A percentile compares a stretch with the other conserved stretches of the same genome.
phyloP scores from a whole-genome alignment of 2,329 filamentous ascomycete genomes.

The Hawksworthiomyces lignivorus region DNA sequence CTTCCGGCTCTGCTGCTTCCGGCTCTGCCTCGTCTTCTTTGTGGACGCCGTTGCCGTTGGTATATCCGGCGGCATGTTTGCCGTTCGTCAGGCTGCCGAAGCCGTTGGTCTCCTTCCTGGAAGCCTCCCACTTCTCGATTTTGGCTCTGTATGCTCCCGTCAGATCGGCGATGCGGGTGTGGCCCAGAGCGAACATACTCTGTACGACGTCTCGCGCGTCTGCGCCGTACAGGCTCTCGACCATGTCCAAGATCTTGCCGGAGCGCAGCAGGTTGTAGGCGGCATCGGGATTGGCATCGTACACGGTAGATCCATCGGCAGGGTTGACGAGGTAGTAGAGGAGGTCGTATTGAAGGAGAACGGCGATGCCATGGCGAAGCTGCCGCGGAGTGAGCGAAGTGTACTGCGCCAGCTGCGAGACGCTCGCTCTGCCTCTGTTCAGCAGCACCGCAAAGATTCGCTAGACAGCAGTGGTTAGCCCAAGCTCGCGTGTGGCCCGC shows the following conservation, averaged over 20 bases:
- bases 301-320: slow-evolving; percentile 48
- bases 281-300: slow-evolving; percentile 73
- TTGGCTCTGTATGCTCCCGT: slow-evolving; percentile 49
- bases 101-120: background rate
- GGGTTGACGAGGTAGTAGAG: slow-evolving; percentile 64
- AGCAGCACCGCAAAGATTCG: slow-evolving; percentile 77
- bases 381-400: slow-evolving; percentile 68
- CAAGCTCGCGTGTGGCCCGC: too few species aligned
- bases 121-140: slow-evolving; percentile 20
- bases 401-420: slow-evolving; percentile 61
- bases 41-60: slow-evolving; percentile 22
- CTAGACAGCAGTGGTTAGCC: slow-evolving; percentile 38
- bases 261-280: slow-evolving; percentile 77
- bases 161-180: slow-evolving; percentile 64
- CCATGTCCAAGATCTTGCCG: slow-evolving; percentile 71
- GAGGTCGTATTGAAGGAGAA: slow-evolving; percentile 83
- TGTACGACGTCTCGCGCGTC: slow-evolving; percentile 67
- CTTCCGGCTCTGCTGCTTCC: too few species aligned
- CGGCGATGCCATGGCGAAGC: slow-evolving; percentile 71
- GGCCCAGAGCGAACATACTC: slow-evolving; percentile 67
- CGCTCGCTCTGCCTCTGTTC: slow-evolving; percentile 67
- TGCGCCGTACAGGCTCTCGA: slow-evolving; percentile 67
- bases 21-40: background rate
- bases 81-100: slow-evolving; percentile 15
- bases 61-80: slow-evolving; percentile 18